Base-by-base conservation (phyloP, 2,329 filamentous ascomycete species). In the Xylariomycetidae sp. region DNA sequence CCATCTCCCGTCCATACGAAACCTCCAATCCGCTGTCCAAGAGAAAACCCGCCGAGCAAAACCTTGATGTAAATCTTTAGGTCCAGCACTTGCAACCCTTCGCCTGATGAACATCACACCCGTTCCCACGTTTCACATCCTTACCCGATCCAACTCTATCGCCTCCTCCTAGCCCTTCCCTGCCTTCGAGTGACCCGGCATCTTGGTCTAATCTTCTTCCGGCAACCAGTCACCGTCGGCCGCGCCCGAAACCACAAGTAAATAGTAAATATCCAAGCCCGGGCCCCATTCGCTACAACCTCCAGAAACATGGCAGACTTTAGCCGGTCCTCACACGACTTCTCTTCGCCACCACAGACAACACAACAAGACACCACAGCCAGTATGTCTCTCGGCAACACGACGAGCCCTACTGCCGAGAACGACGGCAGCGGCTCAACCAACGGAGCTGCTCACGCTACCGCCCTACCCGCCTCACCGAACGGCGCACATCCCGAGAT, bases 401-500 rank as follows among this genome's bases (percentile, higher is more conserved):
- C 40, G 22, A 30, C 41, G 4, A 53, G 42, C 27, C 48, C 52
- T 16, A 25, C 47, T 12, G 41, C 44, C 31, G 53, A 56, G 29
- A 43, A 50, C 36, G 48, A 38, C 19, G 33, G 34, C n/a, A 19
- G 33, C 16, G 34, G 27, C 31, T 27, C 44, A 22, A 17, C 44
- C 9, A 51, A 53, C 23, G 48, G 48, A 16, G 25, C 38, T 12
- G 38, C 25, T 26, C 27, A 35, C 18, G 39, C 33, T 11, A 25
- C 36, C 25, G 35, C 31, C 20, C 31, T 38, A 30, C 32, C 40
- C n/a, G 34, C 30, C 13, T 32, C 42, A 27, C 23, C 37, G 9
- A 45, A 45, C 17, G 37, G 44, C 33, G 36, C 44, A 27, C 18
- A 70, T 63, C 29, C 58, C 57, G 51, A 55, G 18, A 33, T 44